A percentile compares a stretch with the other conserved stretches of the same genome.
Evolutionary conservation across 2,329 filamentous ascomycete genomes (phyloP).

Genomic region (Colletotrichum sp.): DNA sequence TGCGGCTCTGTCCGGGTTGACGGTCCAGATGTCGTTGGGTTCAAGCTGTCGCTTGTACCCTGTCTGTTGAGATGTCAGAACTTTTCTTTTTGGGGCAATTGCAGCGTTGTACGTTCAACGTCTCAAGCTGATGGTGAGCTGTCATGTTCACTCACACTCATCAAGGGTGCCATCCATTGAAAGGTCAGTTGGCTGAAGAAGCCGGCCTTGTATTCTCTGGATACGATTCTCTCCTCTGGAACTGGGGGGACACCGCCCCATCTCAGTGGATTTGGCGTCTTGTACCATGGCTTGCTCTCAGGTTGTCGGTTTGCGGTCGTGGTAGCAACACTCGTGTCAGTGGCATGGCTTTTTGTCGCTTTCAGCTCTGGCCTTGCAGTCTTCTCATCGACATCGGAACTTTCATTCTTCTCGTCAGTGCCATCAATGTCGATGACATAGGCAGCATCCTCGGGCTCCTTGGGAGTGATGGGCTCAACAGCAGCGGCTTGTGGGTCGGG

Average conservation of each 20-base stretch:
- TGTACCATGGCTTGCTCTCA: conserved; percentile 65
- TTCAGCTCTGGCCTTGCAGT: conserved; percentile 29
- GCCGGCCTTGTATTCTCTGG: conserved; percentile 73
- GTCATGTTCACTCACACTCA: conserved; percentile 63
- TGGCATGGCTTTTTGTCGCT: conserved; percentile 57
- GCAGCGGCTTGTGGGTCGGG: conserved; percentile 32
- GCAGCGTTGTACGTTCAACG: not conserved
- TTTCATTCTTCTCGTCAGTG: not conserved
- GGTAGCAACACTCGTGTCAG: conserved; percentile 54
- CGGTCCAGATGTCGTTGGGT: conserved; percentile 83
- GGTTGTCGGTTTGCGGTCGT: conserved; percentile 36
- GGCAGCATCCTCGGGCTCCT: conserved; percentile 5
- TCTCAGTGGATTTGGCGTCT: conserved; percentile 63
- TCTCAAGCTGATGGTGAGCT: not conserved
- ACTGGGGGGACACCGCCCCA: conserved; percentile 64
- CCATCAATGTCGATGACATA: conserved; percentile 14
- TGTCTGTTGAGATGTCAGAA: conserved; percentile 48
- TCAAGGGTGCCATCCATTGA: conserved; percentile 88
- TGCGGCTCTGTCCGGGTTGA: conserved; percentile 81
- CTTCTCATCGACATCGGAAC: conserved; percentile 13
- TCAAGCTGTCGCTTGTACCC: conserved; percentile 88
- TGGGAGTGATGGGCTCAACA: conserved; percentile 26
- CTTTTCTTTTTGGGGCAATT: not conserved
- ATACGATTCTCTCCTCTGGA: conserved; percentile 58
- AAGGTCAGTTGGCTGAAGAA: conserved; percentile 82